Evolutionary conservation across 2,329 filamentous ascomycete genomes (phyloP).

Genomic region (Camptophora hylomeconis): DNA sequence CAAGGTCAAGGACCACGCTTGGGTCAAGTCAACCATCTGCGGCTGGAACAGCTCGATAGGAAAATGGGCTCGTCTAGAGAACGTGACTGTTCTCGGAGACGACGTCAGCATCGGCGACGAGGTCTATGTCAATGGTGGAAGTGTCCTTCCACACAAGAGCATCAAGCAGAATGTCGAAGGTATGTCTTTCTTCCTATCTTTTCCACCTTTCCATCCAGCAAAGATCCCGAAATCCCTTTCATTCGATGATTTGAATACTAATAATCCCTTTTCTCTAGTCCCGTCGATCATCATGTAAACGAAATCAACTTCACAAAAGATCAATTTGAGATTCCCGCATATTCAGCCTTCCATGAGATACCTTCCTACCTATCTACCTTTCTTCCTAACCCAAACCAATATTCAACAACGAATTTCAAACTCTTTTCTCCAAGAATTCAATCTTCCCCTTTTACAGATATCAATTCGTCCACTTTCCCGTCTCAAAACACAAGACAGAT

Average conservation of each 20-base stretch:
- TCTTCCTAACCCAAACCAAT: too few relatives aligned
- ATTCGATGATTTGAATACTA: background rate
- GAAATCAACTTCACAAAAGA: too few relatives aligned
- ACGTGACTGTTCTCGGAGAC: slow-evolving; percentile 93
- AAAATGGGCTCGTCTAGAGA: slow-evolving; percentile 91
- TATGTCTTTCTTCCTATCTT: slow-evolving; percentile 29
- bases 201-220: too few relatives aligned
- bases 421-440: too few relatives aligned
- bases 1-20: slow-evolving; percentile 97
- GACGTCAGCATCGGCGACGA: slow-evolving; percentile 97
- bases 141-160: slow-evolving; percentile 91
- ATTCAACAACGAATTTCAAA: too few relatives aligned
- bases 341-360: too few relatives aligned
- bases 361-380: too few relatives aligned
- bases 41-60: slow-evolving; percentile 93
- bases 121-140: slow-evolving; percentile 96
- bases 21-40: slow-evolving; percentile 89
- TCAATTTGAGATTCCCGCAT: too few relatives aligned
- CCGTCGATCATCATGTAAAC: slow-evolving; percentile 38
- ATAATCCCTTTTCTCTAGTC: slow-evolving; percentile 20
- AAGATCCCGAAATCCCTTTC: too few relatives aligned
- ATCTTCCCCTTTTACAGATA: too few relatives aligned
- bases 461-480: too few relatives aligned
- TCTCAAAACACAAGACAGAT: too few relatives aligned
- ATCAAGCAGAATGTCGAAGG: slow-evolving; percentile 96